Conservation (phyloP, 2,329 filamentous ascomycete species). For the Hypomyces perniciosus region DNA sequence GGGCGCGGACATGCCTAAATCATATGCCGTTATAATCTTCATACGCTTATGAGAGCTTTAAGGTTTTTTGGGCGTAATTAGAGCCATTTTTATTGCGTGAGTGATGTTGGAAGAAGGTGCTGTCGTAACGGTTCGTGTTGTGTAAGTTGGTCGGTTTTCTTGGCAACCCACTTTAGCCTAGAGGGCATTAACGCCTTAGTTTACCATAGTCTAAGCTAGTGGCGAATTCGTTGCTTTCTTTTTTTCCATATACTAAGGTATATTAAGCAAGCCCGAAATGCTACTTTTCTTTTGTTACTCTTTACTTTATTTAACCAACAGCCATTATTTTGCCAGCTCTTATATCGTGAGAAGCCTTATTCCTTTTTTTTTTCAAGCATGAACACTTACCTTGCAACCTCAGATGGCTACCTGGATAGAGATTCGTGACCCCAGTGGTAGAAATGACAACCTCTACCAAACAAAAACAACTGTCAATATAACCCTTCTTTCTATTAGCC, state of each 20-base stretch:
- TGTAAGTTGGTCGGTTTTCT: too few relatives aligned
- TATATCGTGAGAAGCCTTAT: background rate
- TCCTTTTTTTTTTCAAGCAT: background rate
- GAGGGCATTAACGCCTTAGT: background rate
- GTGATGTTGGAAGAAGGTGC: too few relatives aligned
- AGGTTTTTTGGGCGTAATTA: background rate
- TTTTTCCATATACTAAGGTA: too few relatives aligned
- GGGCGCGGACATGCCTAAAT: background rate
- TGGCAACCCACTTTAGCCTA: too few relatives aligned
- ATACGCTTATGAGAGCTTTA: background rate
- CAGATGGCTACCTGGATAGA: background rate
- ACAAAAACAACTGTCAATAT: constrained; percentile 16
- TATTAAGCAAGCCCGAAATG: too few relatives aligned
- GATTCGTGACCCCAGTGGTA: background rate
- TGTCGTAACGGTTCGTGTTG: too few relatives aligned
- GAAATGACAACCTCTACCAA: background rate
- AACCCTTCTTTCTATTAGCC: constrained; percentile 26
- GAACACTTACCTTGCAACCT: background rate
- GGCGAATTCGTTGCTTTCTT: background rate
- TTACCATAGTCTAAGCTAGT: background rate
- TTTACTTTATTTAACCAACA: background rate
- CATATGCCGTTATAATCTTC: background rate
- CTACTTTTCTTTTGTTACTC: background rate
- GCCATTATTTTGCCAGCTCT: background rate
- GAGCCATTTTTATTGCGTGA: constrained; percentile 2